A percentile compares a stretch with the other conserved stretches of the same genome.
Conservation (phyloP, 306 rosid genomes). For the Crotalaria pallida region DNA sequence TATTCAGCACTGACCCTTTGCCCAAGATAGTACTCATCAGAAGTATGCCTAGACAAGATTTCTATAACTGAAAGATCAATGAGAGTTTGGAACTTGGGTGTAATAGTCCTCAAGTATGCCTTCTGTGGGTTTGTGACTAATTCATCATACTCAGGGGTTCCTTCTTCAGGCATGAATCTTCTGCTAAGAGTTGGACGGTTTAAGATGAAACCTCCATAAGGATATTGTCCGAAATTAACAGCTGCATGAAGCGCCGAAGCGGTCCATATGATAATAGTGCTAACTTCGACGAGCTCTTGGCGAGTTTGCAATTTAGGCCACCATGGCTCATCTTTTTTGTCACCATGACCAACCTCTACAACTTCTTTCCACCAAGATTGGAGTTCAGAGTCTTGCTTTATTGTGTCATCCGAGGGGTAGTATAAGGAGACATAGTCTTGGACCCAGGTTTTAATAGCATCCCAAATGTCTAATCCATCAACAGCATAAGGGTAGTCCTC, state of each 20-base stretch:
- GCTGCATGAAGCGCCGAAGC: conserved; percentile 73
- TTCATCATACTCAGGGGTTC: conserved; percentile 50
- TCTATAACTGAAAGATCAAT: conserved; percentile 52
- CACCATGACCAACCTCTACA: conserved; percentile 53
- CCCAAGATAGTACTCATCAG: conserved; percentile 56
- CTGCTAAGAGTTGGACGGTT: conserved; percentile 62
- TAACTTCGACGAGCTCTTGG: conserved; percentile 32
- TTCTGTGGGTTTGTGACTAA: conserved; percentile 35
- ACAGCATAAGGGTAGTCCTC: conserved; percentile 62
- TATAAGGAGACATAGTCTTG: conserved; percentile 47
- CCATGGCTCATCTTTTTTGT: conserved; percentile 46
- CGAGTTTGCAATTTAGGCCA: conserved; percentile 47
- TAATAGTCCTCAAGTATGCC: conserved; percentile 46
- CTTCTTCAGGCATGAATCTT: conserved; percentile 49
- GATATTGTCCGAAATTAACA: conserved; percentile 62
- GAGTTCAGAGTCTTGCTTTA: conserved; percentile 47
- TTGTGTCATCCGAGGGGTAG: conserved; percentile 37
- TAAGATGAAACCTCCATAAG: conserved; percentile 63
- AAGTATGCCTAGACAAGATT: conserved; percentile 55
- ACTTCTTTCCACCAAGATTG: conserved; percentile 69
- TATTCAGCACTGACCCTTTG: conserved; percentile 27
- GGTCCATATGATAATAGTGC: conserved; percentile 54
- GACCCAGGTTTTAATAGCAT: conserved; percentile 49
- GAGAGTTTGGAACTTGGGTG: conserved; percentile 43
- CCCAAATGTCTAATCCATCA: conserved; percentile 62